Evolutionary conservation across 2,329 filamentous ascomycete genomes (phyloP).

Genomic region (Trichoderma harzianum): DNA sequence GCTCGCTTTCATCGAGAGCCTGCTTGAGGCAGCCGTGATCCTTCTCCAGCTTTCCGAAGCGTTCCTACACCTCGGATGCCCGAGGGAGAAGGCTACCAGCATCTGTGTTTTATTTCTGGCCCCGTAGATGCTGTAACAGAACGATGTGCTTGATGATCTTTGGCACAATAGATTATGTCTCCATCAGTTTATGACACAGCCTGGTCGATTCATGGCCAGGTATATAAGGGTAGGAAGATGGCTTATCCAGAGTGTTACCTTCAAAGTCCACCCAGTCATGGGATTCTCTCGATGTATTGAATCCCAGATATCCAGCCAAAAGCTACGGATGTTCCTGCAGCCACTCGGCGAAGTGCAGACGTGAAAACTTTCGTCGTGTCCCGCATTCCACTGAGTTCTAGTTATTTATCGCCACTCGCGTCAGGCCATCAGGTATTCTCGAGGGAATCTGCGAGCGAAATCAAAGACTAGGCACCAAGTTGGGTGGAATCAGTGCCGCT

Average conservation of each 20-base stretch:
- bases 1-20: not conserved
- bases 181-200: rapidly evolving
- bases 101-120: not conserved
- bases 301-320: not conserved
- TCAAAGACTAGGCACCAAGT: not conserved
- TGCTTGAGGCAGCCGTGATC: not conserved
- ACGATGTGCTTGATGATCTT: not conserved
- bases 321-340: not conserved
- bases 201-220: not conserved
- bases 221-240: no score
- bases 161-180: not conserved
- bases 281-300: not conserved
- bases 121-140: not conserved
- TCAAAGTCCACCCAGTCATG: not conserved
- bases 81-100: not conserved
- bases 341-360: not conserved
- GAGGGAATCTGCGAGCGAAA: not conserved
- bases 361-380: not conserved
- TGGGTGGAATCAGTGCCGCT: no score
- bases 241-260: not conserved
- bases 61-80: not conserved
- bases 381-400: not conserved
- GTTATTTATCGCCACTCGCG: not conserved
- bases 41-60: not conserved
- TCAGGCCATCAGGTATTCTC: rapidly evolving